phyloP scores from a whole-genome alignment of 2,329 filamentous ascomycete genomes.

The Beauveria sp. region DNA sequence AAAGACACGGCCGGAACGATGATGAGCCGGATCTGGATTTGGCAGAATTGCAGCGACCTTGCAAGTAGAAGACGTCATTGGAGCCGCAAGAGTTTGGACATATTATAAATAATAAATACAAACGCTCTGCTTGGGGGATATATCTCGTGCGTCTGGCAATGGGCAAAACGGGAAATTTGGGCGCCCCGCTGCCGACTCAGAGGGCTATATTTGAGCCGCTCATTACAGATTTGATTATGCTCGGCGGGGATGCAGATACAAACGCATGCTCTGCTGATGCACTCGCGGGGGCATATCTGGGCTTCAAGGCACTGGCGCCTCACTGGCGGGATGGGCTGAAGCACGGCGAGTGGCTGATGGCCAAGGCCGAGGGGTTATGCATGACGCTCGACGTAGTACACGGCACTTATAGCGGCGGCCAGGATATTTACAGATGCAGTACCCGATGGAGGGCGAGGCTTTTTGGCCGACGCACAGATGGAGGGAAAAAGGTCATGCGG shows the following conservation, averaged over 20 bases:
- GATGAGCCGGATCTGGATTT: slow-evolving; percentile 28
- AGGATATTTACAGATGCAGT: slow-evolving; percentile 16
- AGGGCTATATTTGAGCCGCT: slow-evolving; percentile 34
- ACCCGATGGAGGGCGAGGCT: slow-evolving; percentile 30
- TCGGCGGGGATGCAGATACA: slow-evolving; percentile 44
- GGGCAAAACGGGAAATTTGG: slow-evolving; percentile 25
- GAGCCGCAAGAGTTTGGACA: slow-evolving; percentile 34
- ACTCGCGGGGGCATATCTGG: slow-evolving; percentile 39
- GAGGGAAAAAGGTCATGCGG: slow-evolving; percentile 22
- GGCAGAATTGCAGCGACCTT: slow-evolving; percentile 23
- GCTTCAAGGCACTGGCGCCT: slow-evolving; percentile 34
- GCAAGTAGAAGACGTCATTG: slow-evolving; percentile 23
- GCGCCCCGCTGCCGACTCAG: slow-evolving; percentile 13
- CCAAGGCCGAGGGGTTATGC: slow-evolving; percentile 34
- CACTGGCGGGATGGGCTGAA: slow-evolving; percentile 42
- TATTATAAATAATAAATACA: slow-evolving; percentile 22
- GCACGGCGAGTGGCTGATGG: slow-evolving; percentile 36
- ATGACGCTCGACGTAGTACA: slow-evolving; percentile 28
- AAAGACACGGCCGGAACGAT: slow-evolving; percentile 17
- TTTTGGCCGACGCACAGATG: slow-evolving; percentile 26
- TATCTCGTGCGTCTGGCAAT: slow-evolving; percentile 32
- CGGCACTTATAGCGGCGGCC: slow-evolving; percentile 17
- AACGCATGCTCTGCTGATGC: slow-evolving; percentile 46
- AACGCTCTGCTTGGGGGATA: slow-evolving; percentile 37
- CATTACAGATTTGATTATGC: slow-evolving; percentile 39